Base-by-base conservation (phyloP, 1,139 yeast species). In the Magnusiomyces sp. region DNA sequence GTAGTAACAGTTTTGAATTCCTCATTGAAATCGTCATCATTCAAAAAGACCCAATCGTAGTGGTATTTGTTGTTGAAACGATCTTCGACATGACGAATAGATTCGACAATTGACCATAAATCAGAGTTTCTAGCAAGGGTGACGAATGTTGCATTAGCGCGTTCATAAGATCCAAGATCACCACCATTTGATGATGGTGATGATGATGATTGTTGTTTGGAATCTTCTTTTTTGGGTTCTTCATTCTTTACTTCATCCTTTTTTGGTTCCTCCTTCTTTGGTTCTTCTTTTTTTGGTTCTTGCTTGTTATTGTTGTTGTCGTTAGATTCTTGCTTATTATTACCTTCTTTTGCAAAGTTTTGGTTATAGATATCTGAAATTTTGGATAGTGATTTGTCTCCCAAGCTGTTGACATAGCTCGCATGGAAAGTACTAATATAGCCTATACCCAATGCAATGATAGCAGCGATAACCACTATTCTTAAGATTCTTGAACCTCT, bases 11-110 rank as follows among this genome's bases (percentile, higher is more conserved):
- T 60, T 46, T 70, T 72, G 62, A 81, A 80, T 40, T 71, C 71
- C 1, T 71, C 71, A 32, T 71, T 66, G 58, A 81, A 81, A 7
- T 73, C 75, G 60, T 71, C 65, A 81, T 83, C 85, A 63, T 83
- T 83, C 56, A 82, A 69, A 61, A 83, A 83, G n/a, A 81, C 80
- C 92, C 92, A 83, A 58, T 81, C 87, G 64, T 83, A 83, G 58
- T 80, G 76, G 63, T 66, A 82, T 50, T 75, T 68, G 50, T 69
- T 61, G 67, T 86, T 86, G 69, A 86, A 86, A 43, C 92, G 72
- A 59, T 77, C 81, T 67, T 87, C 90, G 33, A 84, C 76, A 46
- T 76, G 71, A 50, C 77, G 73, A 43, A 86, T 79, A 3, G 94
- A 78, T 47, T 71, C 73, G 13, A 81, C 63, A 50, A 85, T 67